Evolutionary conservation across 495 filamentous ascomycete species (phyloP), one percentile per base, ranked within the genome.

Genomic region (Hypomontagnella submonticulosa): DNA sequence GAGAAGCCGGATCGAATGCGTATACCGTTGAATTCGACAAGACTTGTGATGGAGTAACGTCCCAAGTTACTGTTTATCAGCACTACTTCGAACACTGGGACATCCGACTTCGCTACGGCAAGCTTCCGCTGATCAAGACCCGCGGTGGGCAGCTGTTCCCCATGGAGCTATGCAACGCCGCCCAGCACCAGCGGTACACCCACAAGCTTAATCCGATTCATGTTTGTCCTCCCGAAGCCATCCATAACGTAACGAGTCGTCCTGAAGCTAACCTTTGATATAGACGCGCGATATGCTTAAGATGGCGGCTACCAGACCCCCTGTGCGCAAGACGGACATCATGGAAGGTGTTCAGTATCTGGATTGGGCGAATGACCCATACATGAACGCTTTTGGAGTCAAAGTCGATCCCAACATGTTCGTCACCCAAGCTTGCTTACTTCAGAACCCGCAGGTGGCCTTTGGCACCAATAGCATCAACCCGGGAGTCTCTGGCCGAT

Each of bases 251-350:
- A 0, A 12, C 2, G 4, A 8, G 15, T 57, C n/a, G 37, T 27
- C 44, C 27, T 51, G 43, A 1, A 74, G 83, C 40, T 63, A 57
- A 64, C 47, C 8, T 51, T 44, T 1, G 13, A 12, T 48, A 30
- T 38, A 73, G 81, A 95, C 92, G 0, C 73, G 83, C 0, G 70
- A 84, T 7, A 97, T 99, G 94, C 96, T 99, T 76, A 92, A 89
- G 71, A 92, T 91, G 73, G 92, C 93, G 1, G 84, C 85, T 0
- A 80, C 82, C 52, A 82, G 85, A 1, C 95, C 95, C 0, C 40
- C 61, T 0, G 68, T 87, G 20, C 91, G 94, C 15, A 81, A 85
- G 67, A 50, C 66, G 0, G 80, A 88, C 11, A 89, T 97, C 51
- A 62, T 82, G 30, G 73, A 83, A n/a, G 89, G 88, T 16, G 83